A percentile compares a stretch with the other conserved stretches of the same genome.
Conservation (phyloP, 495 filamentous ascomycete species). For the Penicillium lividum region DNA sequence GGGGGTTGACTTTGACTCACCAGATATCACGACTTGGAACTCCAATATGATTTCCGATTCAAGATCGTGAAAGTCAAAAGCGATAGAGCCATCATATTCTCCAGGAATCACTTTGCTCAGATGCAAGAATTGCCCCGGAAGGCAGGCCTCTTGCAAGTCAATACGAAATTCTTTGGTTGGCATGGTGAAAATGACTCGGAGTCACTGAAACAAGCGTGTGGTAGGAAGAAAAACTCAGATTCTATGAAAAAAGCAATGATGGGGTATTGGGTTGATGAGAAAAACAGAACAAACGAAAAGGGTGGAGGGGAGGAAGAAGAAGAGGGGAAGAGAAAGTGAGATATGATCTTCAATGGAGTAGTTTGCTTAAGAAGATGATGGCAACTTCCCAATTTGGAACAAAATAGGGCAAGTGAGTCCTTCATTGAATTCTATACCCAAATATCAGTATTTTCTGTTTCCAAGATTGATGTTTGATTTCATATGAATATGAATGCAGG, state of each 20-base stretch:
- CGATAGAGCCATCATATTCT: constrained; percentile 63
- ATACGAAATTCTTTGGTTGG: constrained; percentile 55
- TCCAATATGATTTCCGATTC: constrained; percentile 33
- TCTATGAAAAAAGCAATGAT: not conserved
- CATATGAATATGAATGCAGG: no score
- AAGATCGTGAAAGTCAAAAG: constrained; percentile 49
- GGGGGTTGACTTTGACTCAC: constrained; percentile 34
- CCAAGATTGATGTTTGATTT: not conserved
- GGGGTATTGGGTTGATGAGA: not conserved
- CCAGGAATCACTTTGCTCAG: constrained; percentile 53
- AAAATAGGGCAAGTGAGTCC: not conserved
- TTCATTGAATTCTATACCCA: no score
- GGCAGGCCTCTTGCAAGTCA: constrained; percentile 49
- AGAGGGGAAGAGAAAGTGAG: not conserved
- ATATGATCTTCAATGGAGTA: not conserved
- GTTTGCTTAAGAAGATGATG: not conserved
- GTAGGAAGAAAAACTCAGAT: not conserved
- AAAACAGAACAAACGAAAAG: not conserved
- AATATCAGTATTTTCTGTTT: no score
- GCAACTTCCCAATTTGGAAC: not conserved
- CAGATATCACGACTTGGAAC: constrained; percentile 56
- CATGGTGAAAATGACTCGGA: constrained; percentile 39
- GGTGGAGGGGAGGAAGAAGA: not conserved
- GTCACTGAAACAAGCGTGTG: not conserved
- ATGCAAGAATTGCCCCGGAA: constrained; percentile 32